Base-by-base conservation (phyloP, 179 eudicot species). In the Silene vulgaris region DNA sequence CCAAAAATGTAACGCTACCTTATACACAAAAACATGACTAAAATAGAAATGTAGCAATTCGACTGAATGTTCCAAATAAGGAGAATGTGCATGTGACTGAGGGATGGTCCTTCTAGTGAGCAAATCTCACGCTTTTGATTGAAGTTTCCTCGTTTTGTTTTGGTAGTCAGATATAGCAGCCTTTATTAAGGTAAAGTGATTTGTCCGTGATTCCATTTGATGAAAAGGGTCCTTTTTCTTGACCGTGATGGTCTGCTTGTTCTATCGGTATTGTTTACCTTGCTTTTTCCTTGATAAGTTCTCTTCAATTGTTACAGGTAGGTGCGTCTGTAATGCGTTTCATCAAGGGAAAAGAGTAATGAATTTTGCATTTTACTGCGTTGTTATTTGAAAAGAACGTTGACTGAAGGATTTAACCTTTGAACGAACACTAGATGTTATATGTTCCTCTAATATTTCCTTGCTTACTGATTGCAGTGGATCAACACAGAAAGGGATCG, bases 291-390 rank as follows among this genome's bases (percentile, higher is more conserved):
- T 76, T 81, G 64, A 78, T 12, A 52, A 45, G 29, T 59, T 69
- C 65, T 64, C 76, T 77, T 68, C 11, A 29, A 23, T 54, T 77
- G 16, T 71, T 86, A 84, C 92, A 93, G 98, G 83, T 90, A 75
- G 96, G 96, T 73, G 77, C 87, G 57, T 85, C 93, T 68, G 82
- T 91, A 78, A 90, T 93, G 89, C 87, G 87, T 74, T 93, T 89
- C 80, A 80, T 93, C 80, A 88, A 74, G 86, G 96, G 90, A 73
- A 88, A 86, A 86, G 82, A 86, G 98, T 93, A 86, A 75, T 76
- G 48, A 71, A 13, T 43, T 45, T 21, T 17, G 77, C 76, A 74
- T 29, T 21, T 63, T 23, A 11, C 65, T 37, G 68, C 69, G 60
- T 83, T 83, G 52, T 57, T 45, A 32, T 69, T 35, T 30, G 20